Conservation (phyloP, 2,329 filamentous ascomycete species). For the Beauveria asiatica region DNA sequence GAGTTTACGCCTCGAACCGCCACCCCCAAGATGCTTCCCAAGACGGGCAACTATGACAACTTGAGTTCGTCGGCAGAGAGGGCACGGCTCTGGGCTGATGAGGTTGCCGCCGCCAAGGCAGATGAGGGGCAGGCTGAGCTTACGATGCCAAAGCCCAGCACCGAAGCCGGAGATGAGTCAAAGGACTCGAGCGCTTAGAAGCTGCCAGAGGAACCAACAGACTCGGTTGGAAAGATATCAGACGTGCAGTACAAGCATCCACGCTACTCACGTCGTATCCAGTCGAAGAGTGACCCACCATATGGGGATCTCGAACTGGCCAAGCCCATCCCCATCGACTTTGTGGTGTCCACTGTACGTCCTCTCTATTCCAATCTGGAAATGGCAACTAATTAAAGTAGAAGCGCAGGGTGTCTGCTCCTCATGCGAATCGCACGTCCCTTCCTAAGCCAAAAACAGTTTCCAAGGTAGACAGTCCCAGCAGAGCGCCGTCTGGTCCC, state of each 20-base stretch:
- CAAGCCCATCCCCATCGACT: neutral
- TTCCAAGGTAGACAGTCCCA: neutral
- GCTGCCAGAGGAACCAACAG: constrained; percentile 14
- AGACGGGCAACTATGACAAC: constrained; percentile 2
- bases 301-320: constrained; percentile 17
- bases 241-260: constrained; percentile 23
- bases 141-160: neutral
- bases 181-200: constrained; percentile 15
- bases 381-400: neutral
- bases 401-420: constrained; percentile 8
- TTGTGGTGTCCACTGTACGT: constrained; percentile 1
- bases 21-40: neutral
- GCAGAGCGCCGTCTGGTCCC: neutral
- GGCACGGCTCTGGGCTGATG: constrained; percentile 22
- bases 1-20: constrained; percentile 41
- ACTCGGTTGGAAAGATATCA: constrained; percentile 14
- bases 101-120: constrained; percentile 20
- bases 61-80: constrained; percentile 8
- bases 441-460: neutral
- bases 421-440: neutral
- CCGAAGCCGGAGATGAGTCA: neutral
- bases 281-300: constrained; percentile 40
- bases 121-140: constrained; percentile 1
- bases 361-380: neutral
- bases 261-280: constrained; percentile 35